Evolutionary conservation across 2,329 filamentous ascomycete genomes (phyloP).

Genomic region (Didymellaceae sp.): DNA sequence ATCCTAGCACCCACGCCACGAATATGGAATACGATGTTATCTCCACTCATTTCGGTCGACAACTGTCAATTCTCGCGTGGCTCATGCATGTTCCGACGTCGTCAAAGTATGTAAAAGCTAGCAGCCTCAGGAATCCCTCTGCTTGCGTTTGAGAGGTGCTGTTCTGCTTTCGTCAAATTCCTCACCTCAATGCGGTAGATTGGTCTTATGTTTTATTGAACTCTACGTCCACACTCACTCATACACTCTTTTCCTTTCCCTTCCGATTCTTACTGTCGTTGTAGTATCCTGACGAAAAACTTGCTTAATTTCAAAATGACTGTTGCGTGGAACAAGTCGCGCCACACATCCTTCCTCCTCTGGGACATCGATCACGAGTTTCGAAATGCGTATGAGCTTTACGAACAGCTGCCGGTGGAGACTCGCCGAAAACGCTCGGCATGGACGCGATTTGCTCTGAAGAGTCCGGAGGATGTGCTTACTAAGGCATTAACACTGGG

Average conservation of each 20-base stretch:
- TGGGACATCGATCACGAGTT: constrained; percentile 49
- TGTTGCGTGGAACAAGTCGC: constrained; percentile 35
- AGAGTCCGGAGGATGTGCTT: constrained; percentile 36
- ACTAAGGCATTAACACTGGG: constrained; percentile 37
- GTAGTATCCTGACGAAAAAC: neutral
- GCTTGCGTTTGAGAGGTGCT: neutral
- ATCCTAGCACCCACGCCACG: constrained; percentile 4
- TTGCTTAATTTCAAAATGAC: constrained; percentile 15
- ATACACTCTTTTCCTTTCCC: neutral
- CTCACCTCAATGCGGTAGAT: constrained; percentile 4
- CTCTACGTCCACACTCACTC: neutral
- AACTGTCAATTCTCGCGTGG: constrained; percentile 2
- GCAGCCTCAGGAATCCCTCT: neutral
- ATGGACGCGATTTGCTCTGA: constrained; percentile 36
- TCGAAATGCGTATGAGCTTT: constrained; percentile 41
- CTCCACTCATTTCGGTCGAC: constrained; percentile 9
- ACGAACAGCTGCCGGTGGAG: constrained; percentile 39
- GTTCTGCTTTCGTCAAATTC: constrained; percentile 4
- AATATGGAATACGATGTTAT: constrained; percentile 5
- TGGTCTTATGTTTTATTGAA: neutral
- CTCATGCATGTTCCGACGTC: constrained; percentile 6
- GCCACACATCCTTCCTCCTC: constrained; percentile 39
- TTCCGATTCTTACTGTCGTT: neutral
- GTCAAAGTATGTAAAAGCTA: neutral
- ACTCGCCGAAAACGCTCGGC: constrained; percentile 27